Base-by-base conservation (phyloP, 2,329 filamentous ascomycete species). In the Fusarium nurragi region DNA sequence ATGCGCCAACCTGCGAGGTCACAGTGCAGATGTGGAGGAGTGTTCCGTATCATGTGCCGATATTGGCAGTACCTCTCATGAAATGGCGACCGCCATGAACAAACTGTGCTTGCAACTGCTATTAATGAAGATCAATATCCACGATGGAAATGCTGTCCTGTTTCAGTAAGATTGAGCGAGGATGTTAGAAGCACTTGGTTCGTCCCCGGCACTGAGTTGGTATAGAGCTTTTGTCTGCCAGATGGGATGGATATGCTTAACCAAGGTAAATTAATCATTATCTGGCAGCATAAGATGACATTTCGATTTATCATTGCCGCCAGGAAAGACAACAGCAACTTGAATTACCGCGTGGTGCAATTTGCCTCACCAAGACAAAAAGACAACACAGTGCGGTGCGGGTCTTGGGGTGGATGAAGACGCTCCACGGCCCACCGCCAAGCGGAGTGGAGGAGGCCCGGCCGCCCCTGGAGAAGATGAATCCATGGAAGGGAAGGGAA, bases 121-220 rank as follows among this genome's bases (percentile, higher is more conserved):
- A 19, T 37, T 32, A 38, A 60, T 65, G 64, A 65, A 66, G 64
- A 65, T 66, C 63, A 62, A 64, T 66, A 65, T 67, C 59, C 53
- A 64, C 57, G 48, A 50, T 34, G 26, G 28, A 50, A 58, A 39
- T 60, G 64, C 41, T 67, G 45, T 44, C 38, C 38, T 64, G 63
- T 66, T 67, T 67, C 59, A 66, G 59, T 59, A 60, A 64, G 53
- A 67, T 48, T 50, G 49, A 47, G 30, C 26, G 55, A 68, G 47
- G 54, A 57, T n/a, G 65, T 45, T 40, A 25, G 32, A 41, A 50
- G 23, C 43, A 23, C 39, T 48, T 39, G 32, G 21, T 52, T 46
- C 18, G 37, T 59, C 25, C 26, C 30, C 25, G 18, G 26, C 41
- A 52, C 38, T 26, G 38, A 19, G 10, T 39, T 45, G 22, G 54